Conservation (phyloP, 208 protist genomes). For the Leishmania martiniquensis region DNA sequence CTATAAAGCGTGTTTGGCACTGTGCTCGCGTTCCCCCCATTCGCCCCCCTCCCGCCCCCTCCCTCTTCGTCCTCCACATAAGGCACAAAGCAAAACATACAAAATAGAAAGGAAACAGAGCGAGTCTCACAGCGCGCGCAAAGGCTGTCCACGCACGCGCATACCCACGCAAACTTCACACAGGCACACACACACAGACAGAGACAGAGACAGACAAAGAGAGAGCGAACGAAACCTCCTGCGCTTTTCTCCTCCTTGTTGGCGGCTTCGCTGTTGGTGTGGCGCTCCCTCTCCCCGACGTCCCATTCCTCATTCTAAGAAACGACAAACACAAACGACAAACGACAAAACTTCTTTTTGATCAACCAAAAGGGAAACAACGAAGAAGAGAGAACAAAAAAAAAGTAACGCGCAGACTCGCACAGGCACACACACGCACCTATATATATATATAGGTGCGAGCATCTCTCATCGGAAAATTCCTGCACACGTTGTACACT, state of each 20-base stretch:
- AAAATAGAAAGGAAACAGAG: background rate
- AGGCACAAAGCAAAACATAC: background rate
- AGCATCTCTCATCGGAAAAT: background rate
- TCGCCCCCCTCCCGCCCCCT: background rate
- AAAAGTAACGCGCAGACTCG: background rate
- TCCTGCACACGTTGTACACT: background rate
- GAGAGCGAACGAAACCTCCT: no score
- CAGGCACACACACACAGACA: no score
- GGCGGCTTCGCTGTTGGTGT: no score
- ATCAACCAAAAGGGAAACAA: no score
- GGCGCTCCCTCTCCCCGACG: no score
- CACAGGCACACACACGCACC: background rate
- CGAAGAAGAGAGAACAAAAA: background rate
- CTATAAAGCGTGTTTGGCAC: background rate
- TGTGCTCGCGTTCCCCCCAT: background rate
- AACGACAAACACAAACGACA: no score
- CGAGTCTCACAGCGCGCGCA: no score
- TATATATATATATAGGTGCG: background rate
- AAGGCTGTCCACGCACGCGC: background rate
- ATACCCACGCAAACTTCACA: background rate
- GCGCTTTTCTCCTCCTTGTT: no score
- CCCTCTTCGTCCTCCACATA: background rate
- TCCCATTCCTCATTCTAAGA: no score
- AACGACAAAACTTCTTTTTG: no score
- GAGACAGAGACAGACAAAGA: no score